Evolutionary conservation across 1,139 yeast genomes (phyloP), one percentile per base, ranked within the genome.

Genomic region (Dujonia santamariae): DNA sequence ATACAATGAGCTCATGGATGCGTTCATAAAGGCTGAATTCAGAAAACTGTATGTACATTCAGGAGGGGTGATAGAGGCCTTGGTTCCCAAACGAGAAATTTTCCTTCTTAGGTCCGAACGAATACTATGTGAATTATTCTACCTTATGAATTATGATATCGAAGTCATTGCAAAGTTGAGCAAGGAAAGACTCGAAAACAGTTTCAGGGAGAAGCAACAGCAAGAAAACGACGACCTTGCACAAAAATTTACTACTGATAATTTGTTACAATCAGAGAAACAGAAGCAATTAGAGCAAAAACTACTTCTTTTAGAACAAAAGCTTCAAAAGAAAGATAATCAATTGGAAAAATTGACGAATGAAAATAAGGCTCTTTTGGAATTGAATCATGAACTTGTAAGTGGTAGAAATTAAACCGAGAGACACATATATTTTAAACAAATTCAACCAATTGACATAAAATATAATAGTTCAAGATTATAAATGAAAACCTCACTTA

Each of bases 291-390:
- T 48, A 9, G 38, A 46, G 25, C 37, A 41, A 21, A 48, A 47
- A 24, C 34, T 60, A 13, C 48, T 51, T 25, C 37, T 50, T 4
- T 48, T 53, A 30, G 53, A 59, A 23, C 40, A 48, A 23, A 63
- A 60, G 31, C 42, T 63, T 30, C 41, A 43, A 5, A 53, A 48
- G 39, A 55, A 51, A 40, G 51, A 51, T 30, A 44, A 50, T 26
- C 48, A 52, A 30, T 44, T 62, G 30, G 57, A 57, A 7, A 50
- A 45, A 16, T 44, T 63, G 32, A 45, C 46, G 32, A 42, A 39
- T 3, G 69, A 63, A 38, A 61, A 62, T 40, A 60, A 56, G 39
- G 42, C 54, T 31, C 45, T 63, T 20, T 50, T 63, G 39, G 66
- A 62, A 26, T 50, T 63, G 43, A 63, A 63, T 42, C 67, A 59